Conservation (phyloP, 306 rosid species). For the Bauhinia variegata region DNA sequence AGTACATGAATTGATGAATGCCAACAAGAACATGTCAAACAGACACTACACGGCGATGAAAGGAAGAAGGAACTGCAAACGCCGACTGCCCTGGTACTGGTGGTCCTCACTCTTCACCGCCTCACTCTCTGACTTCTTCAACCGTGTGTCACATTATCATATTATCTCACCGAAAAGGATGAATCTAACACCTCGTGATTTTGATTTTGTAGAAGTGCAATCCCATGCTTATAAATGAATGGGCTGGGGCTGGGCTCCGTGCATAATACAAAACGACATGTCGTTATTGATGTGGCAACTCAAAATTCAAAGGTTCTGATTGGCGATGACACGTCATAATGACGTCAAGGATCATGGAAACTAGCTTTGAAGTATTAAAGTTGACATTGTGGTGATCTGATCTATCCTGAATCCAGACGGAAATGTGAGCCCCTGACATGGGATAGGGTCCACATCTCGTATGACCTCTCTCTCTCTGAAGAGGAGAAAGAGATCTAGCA, state of each 20-base stretch:
- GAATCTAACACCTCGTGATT: not conserved
- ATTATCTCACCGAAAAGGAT: not conserved
- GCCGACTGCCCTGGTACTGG: constrained; percentile 47
- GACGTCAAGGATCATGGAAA: not conserved
- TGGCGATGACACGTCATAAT: constrained; percentile 41
- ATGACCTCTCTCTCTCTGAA: no score
- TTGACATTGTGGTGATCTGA: not conserved
- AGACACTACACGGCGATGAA: not conserved
- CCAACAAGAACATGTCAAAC: constrained; percentile 27
- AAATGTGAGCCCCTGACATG: not conserved
- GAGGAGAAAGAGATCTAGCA: no score
- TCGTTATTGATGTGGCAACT: not conserved
- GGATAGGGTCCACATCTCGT: constrained; percentile 36
- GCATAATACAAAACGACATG: no score
- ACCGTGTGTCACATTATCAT: constrained; percentile 27
- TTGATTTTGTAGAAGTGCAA: no score
- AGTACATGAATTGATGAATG: constrained; percentile 36
- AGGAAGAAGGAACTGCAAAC: no score
- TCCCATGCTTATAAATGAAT: no score
- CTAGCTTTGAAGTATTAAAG: not conserved
- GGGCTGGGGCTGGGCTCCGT: not conserved
- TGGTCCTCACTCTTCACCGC: constrained; percentile 3
- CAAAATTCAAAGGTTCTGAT: constrained; percentile 41
- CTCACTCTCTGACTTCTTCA: not conserved
- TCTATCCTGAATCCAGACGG: no score